Conservation (phyloP, 257 asterid genomes). For the Przewalskia tangutica region DNA sequence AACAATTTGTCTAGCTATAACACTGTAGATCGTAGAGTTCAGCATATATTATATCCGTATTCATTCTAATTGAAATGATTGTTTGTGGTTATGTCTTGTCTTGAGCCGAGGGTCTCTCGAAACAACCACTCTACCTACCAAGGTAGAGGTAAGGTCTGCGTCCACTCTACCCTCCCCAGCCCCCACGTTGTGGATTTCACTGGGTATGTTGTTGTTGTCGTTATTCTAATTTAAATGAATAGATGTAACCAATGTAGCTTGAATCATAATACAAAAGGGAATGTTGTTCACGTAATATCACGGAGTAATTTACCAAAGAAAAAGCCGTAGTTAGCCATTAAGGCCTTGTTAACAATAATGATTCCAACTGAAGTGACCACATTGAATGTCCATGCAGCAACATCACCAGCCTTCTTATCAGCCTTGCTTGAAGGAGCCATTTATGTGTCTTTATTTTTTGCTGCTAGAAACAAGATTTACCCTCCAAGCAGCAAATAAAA, state of each 20-base stretch:
- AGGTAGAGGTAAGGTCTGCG: no score
- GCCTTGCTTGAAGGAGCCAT: constrained; percentile 93
- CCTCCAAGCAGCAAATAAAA: constrained; percentile 36
- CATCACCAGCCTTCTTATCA: constrained; percentile 87
- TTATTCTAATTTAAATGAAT: neutral
- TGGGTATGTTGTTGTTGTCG: no score
- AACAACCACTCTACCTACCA: no score
- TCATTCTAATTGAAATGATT: neutral
- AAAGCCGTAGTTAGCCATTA: constrained; percentile 94
- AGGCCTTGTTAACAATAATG: constrained; percentile 31
- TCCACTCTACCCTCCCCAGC: no score
- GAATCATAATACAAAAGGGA: neutral
- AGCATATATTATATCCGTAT: neutral
- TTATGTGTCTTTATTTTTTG: constrained; percentile 11
- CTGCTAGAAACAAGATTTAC: constrained; percentile 22
- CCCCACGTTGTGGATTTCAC: no score
- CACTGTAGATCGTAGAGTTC: neutral
- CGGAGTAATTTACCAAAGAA: constrained; percentile 63
- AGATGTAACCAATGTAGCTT: neutral
- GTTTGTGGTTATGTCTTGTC: no score
- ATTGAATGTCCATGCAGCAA: constrained; percentile 93
- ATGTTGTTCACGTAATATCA: neutral
- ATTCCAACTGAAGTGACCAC: constrained; percentile 89
- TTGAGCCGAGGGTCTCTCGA: no score
- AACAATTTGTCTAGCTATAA: no score